Evolutionary conservation across 306 rosid genomes (phyloP).

Genomic region (Dryas alaskensis): DNA sequence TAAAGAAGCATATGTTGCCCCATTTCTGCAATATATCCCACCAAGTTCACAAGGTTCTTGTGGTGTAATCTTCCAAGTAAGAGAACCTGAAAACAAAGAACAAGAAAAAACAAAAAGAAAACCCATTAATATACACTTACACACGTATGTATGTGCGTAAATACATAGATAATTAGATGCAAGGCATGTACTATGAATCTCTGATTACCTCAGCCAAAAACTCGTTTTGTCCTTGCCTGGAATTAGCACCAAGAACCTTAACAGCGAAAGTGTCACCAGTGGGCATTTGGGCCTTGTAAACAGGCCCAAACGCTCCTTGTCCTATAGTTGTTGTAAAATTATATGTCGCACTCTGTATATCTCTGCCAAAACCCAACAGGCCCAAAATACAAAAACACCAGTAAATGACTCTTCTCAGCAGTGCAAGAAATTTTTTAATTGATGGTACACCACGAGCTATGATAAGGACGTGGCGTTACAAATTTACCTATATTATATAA

Average conservation of each 20-base stretch:
- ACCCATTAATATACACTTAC: background rate
- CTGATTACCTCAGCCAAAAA: constrained; percentile 10
- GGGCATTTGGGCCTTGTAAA: constrained; percentile 20
- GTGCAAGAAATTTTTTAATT: too few species aligned
- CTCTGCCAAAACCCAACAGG: background rate
- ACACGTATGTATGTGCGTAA: background rate
- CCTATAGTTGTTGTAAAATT: constrained; percentile 1
- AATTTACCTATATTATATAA: too few species aligned
- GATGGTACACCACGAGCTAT: too few species aligned
- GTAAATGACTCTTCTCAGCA: background rate
- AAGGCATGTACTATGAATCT: background rate
- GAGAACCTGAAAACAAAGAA: background rate
- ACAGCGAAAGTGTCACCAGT: constrained; percentile 14
- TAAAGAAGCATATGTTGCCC: constrained; percentile 23
- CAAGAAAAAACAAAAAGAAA: background rate
- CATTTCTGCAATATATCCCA: constrained; percentile 11
- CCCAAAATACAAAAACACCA: background rate
- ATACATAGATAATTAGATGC: background rate
- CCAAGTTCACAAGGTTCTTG: constrained; percentile 8
- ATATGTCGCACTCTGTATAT: background rate
- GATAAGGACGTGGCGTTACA: too few species aligned
- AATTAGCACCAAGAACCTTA: constrained; percentile 7
- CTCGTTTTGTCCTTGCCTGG: constrained; percentile 12
- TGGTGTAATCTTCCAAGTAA: constrained; percentile 21
- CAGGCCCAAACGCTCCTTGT: constrained; percentile 13